Conservation (phyloP, 768 basidiomycete genomes). For the Cyclocybe cylindracea region DNA sequence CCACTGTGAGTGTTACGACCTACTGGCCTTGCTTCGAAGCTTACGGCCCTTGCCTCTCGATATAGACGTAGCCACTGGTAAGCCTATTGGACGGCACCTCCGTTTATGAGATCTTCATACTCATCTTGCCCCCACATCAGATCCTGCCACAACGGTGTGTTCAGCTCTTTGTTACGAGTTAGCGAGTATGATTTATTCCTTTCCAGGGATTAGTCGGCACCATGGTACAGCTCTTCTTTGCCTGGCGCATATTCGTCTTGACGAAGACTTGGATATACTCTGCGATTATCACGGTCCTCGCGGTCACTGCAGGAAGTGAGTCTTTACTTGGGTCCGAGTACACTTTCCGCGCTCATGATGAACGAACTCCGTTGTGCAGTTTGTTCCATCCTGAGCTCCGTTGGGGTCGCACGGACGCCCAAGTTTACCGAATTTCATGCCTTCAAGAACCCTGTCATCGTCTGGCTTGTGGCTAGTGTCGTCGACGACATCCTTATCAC, state of each 20-base stretch:
- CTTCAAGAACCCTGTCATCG: slow-evolving; percentile 19
- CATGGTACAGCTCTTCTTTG: slow-evolving; percentile 47
- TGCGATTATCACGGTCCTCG: slow-evolving; percentile 15
- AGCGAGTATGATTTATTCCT: not conserved
- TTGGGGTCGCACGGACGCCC: slow-evolving; percentile 4
- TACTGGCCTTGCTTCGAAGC: too few relatives aligned
- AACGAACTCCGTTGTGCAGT: not conserved
- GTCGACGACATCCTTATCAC: slow-evolving; percentile 44
- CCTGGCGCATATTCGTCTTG: slow-evolving; percentile 30
- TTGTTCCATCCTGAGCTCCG: not conserved
- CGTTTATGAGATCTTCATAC: too few relatives aligned
- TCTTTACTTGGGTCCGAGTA: not conserved
- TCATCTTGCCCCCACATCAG: slow-evolving; percentile 19
- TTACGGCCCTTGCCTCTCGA: too few relatives aligned
- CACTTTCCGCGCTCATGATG: not conserved
- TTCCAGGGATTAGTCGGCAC: slow-evolving; percentile 41
- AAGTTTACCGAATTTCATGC: not conserved
- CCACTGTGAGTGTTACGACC: slow-evolving; percentile 14
- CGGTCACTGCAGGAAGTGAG: slow-evolving; percentile 18
- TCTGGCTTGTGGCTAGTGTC: slow-evolving; percentile 44
- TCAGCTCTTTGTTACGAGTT: not conserved
- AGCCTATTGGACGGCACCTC: too few relatives aligned
- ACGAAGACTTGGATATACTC: slow-evolving; percentile 21
- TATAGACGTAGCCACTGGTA: too few relatives aligned
- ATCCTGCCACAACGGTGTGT: slow-evolving; percentile 44